Percentiles rank a stretch among this genome's conserved stretches.
Evolutionary conservation across 768 basidiomycete genomes (phyloP).

Genomic region (Polyporus arcularius): DNA sequence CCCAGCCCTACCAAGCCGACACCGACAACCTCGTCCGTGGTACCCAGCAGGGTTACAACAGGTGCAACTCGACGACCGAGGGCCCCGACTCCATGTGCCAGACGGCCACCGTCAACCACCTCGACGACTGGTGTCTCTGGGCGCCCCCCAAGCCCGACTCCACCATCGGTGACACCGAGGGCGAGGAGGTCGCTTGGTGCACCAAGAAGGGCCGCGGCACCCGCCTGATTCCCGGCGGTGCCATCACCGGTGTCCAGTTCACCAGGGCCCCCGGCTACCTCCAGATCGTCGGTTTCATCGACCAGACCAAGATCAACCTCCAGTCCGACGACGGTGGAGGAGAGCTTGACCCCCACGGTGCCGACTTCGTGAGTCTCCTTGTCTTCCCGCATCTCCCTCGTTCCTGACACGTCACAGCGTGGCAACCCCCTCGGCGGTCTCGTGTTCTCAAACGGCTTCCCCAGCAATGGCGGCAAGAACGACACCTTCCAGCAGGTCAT

Average conservation of each 20-base stretch:
- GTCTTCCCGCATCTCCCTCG: not conserved
- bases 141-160: slow-evolving; percentile 52
- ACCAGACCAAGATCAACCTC: slow-evolving; percentile 63
- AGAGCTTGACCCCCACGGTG: slow-evolving; percentile 77
- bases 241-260: slow-evolving; percentile 65
- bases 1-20: slow-evolving; percentile 56
- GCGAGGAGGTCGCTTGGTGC: slow-evolving; percentile 76
- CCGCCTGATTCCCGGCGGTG: slow-evolving; percentile 68
- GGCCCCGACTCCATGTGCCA: slow-evolving; percentile 67
- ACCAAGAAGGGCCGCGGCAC: slow-evolving; percentile 70
- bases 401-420: slow-evolving; percentile 40
- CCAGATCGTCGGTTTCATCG: slow-evolving; percentile 61
- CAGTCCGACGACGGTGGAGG: slow-evolving; percentile 61
- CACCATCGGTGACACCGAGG: slow-evolving; percentile 66
- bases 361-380: slow-evolving; percentile 51
- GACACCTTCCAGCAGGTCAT: slow-evolving; percentile 52
- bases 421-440: slow-evolving; percentile 83
- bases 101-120: slow-evolving; percentile 64
- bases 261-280: slow-evolving; percentile 60
- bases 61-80: slow-evolving; percentile 67
- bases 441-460: slow-evolving; percentile 61
- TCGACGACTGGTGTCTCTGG: slow-evolving; percentile 69
- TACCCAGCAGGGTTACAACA: slow-evolving; percentile 63
- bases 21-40: slow-evolving; percentile 47
- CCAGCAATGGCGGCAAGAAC: slow-evolving; percentile 41